Percentiles rank a stretch among this genome's conserved stretches.
Conservation (phyloP, 2,329 filamentous ascomycete genomes). For the Beauveria varroae region DNA sequence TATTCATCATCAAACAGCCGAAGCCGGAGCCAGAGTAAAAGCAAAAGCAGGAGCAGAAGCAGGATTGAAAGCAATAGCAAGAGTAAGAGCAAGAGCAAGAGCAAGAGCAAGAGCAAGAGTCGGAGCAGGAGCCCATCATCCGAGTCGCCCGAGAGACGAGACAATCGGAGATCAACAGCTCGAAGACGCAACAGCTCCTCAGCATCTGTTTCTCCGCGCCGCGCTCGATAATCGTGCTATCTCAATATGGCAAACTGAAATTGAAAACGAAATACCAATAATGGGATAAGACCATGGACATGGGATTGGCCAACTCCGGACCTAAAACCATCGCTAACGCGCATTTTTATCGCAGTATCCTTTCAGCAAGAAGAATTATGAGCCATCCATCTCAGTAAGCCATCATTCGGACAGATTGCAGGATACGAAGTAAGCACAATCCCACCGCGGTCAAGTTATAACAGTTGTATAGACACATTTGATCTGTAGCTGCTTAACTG, state of each 20-base stretch:
- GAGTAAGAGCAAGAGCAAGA: conserved; percentile 9
- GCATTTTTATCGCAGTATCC: conserved; percentile 1
- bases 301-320: not conserved
- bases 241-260: not conserved
- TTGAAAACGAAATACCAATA: not conserved
- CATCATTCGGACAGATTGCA: not conserved
- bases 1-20: conserved; percentile 33
- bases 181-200: conserved; percentile 46
- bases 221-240: not conserved
- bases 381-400: not conserved
- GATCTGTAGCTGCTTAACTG: not conserved
- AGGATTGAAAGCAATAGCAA: conserved; percentile 11
- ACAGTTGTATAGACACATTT: not conserved
- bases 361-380: not conserved
- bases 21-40: conserved; percentile 23
- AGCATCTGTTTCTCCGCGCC: conserved; percentile 35
- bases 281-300: not conserved
- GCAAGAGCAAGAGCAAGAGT: conserved; percentile 11
- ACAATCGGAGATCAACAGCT: conserved; percentile 16
- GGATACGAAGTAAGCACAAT: conserved; percentile 8
- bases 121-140: not conserved
- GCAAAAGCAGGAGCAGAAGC: conserved; percentile 22
- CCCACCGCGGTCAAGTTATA: not conserved
- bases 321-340: conserved; percentile 1
- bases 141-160: conserved; percentile 14